Evolutionary conservation across 768 basidiomycete species (phyloP), one percentile per base, ranked within the genome.

Genomic region (Atractiella rhizophila): DNA sequence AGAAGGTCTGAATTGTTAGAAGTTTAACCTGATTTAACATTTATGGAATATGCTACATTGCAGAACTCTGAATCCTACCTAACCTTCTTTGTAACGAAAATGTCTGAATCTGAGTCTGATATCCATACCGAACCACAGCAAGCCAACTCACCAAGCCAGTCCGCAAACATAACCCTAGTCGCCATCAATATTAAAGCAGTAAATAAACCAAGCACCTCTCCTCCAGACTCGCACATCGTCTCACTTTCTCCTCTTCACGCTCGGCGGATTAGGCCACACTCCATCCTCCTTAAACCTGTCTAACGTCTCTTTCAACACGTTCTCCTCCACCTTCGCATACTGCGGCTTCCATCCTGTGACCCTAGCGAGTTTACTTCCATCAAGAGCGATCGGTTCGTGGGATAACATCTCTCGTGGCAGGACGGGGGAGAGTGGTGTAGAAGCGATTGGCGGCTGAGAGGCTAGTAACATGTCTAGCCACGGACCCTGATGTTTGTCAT

Each of bases 371-470:
- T 39, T 39, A 18, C 28, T 30, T 5, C 38, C 38, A 28, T 30
- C 28, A 11, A 39, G 20, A 24, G 38, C 38, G 31, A 13, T 39
- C 5, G 38, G 13, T 16, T 39, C 27, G 11, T 28, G 12, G 4
- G 38, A 33, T 12, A 39, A 9, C 25, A 39, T 13, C 28, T 39
- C 38, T 8, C 38, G 38, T 28, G 38, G 38, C 5, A 39, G 28
- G 8, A n/a, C 28, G 12, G 38, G 38, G 24, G 24, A 11, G 11
- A 39, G 16, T 5, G 31, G 10, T 5, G 38, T 26, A 6, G 12
- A 11, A 16, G 25, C 15, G 8, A 39, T 39, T 20, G 36, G 36
- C 23, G 36, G 36, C 16, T 7, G 12, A 28, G 16, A 18, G 16
- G 28, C 5, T 8, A 11, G 27, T 5, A 39, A 8, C 21, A 39